Base-by-base conservation (phyloP, 352 stramenopile genomes). In the Phytopythium delawarense region DNA sequence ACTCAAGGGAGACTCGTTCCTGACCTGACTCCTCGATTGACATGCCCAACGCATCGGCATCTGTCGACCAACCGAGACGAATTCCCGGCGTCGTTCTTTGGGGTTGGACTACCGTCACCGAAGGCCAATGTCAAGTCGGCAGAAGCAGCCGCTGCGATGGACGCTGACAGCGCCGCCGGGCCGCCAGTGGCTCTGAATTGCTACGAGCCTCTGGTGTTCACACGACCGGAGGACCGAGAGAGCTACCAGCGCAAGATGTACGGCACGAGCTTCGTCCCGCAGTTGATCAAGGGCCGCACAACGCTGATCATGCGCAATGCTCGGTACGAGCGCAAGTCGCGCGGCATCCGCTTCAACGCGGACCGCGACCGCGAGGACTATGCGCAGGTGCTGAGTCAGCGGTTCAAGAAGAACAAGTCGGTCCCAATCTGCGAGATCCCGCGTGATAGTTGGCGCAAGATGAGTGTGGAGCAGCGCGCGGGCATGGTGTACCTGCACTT, bases 361-460 rank as follows among this genome's bases (percentile, higher is more conserved):
- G 72, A 87, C 45, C 76, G 75, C 15, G 79, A 88, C 54, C 65
- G 75, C 32, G 77, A 85, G 12, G 75, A 84, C 25, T 88, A 87
- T 49, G 66, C 65, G 34, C 64, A 63, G 30, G 60, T 53, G 18
- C 60, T 88, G 23, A 79, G 70, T 63, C 66, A 83, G 45, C 77
- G 79, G 28, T 87, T 79, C 61, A 76, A 67, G 16, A 68, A 81
- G 42, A 80, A 84, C 51, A 77, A 74, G 21, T 75, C 72, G 18
- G 65, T 84, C 13, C 79, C 76, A 23, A 72, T 75, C 1, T 79
- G 71, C 46, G 76, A 85, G 40, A 87, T 88, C 16, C 62, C 70
- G 56, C 75, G 71, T 28, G 75, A 85, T 30, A 83, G 81, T n/a
- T 88, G 79, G 79, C 74, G 82, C 54, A 59, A 62, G 23, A 70